These are phyloP conservation scores for Plectosphaerella sp. DNA, from an alignment of 2,329 filamentous ascomycete genomes.

Conservation along the genomic window DNA sequence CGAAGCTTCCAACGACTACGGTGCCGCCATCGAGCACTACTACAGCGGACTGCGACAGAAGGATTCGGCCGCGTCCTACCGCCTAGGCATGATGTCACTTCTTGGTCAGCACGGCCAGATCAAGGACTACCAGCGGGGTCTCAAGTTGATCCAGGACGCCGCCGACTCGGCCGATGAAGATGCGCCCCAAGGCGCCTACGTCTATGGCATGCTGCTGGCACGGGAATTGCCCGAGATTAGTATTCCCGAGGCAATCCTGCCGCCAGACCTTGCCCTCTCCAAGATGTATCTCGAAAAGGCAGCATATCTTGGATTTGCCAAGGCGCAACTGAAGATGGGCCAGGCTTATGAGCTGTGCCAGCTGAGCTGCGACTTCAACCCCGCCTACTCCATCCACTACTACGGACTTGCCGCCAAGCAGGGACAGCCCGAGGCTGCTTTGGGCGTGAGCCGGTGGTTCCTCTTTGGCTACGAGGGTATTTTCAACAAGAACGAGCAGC, in stretches of 20 bases:
- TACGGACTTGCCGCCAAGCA: conserved; percentile 90
- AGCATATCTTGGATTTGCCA: conserved; percentile 91
- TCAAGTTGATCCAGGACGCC: conserved; percentile 78
- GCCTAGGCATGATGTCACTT: conserved; percentile 95
- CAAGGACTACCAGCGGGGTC: conserved; percentile 72
- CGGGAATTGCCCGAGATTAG: conserved; percentile 87
- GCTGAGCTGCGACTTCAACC: conserved; percentile 90
- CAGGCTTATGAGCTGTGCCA: conserved; percentile 93
- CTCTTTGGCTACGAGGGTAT: conserved; percentile 89
- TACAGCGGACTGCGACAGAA: conserved; percentile 71
- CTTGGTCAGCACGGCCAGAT: conserved; percentile 88
- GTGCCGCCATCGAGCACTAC: conserved; percentile 90
- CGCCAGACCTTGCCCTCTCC: conserved; percentile 67
- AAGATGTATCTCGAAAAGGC: conserved; percentile 93
- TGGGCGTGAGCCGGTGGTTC: conserved; percentile 98
- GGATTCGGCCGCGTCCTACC: conserved; percentile 82
- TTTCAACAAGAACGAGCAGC: conserved; percentile 91
- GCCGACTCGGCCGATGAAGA: conserved; percentile 92
- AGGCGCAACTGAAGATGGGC: conserved; percentile 96
- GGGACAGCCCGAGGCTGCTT: conserved; percentile 87
- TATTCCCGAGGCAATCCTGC: conserved; percentile 66
- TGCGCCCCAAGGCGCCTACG: conserved; percentile 91
- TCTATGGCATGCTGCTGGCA: conserved; percentile 91
- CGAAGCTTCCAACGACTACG: conserved; percentile 88
- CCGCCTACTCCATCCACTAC: conserved; percentile 88